phyloP scores from a whole-genome alignment of 2,329 filamentous ascomycete species.

The Neocucurbitaria cava region DNA sequence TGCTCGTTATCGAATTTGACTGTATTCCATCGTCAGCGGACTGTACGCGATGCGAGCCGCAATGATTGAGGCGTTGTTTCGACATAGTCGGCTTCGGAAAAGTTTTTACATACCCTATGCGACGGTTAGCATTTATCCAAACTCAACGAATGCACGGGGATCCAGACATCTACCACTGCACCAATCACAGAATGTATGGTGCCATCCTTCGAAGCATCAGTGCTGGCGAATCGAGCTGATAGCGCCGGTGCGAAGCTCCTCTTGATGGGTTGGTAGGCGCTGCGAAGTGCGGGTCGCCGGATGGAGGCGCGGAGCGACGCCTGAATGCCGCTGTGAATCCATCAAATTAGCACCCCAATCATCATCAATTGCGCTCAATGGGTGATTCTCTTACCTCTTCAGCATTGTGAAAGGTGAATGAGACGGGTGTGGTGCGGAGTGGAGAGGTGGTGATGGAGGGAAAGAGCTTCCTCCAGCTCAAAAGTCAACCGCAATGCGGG shows the following conservation, averaged over 20 bases:
- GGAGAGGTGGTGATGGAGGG: conserved; percentile 34
- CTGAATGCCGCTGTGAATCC: conserved; percentile 66
- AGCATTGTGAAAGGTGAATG: conserved; percentile 63
- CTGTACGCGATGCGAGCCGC: conserved; percentile 37
- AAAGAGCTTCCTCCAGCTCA: conserved; percentile 21
- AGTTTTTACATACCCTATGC: too few relatives aligned
- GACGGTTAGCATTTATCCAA: too few relatives aligned
- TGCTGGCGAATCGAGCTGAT: conserved; percentile 67
- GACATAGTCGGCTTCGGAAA: conserved; percentile 31
- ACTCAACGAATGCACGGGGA: conserved; percentile 27
- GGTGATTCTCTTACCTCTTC: conserved; percentile 61
- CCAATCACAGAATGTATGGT: conserved; percentile 84
- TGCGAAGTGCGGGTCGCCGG: conserved; percentile 61
- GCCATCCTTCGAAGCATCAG: conserved; percentile 64
- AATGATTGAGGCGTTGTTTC: conserved; percentile 27
- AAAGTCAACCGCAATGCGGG: conserved; percentile 10
- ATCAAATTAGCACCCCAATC: conserved; percentile 48
- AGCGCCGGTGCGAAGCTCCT: conserved; percentile 66
- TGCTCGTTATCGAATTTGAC: conserved; percentile 97
- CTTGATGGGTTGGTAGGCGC: conserved; percentile 64
- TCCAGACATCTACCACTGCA: conserved; percentile 93
- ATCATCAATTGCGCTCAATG: conserved; percentile 48
- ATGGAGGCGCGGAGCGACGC: conserved; percentile 68
- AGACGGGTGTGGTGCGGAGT: conserved; percentile 40
- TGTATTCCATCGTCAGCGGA: conserved; percentile 55